Evolutionary conservation across 176 grass and related monocot species (phyloP), one percentile per base, ranked within the genome.

Genomic region (Eleusine coracana): DNA sequence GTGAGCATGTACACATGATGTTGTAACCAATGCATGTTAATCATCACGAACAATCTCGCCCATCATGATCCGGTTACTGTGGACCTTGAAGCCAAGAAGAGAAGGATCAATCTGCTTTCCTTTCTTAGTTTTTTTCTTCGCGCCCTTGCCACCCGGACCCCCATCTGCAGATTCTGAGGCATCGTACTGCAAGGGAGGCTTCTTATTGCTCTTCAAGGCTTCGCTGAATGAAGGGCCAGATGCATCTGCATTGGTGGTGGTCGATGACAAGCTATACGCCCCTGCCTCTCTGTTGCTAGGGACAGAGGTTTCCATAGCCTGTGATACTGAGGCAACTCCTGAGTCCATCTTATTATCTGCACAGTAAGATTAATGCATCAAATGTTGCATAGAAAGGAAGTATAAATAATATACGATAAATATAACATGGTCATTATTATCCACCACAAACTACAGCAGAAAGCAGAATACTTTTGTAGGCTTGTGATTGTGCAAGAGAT

Each of bases 41-140:
- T 99, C 97, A 50, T 96, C 93, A 13, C 97, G 91, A 62, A 96
- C 89, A 73, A 99, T 99, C 89, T 99, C 93, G 10, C 97, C 97
- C 97, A 96, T 99, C 93, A 99, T 89, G 66, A 96, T 96, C 73
- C 97, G 89, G 78, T 99, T 99, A 73, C 97, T 99, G 80, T 99
- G 97, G 83, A 99, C 91, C 76, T 99, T 99, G 86, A 99, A 99
- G 39, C 97, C 97, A 6, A 99, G 86, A 76, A 99, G 97, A 38
- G 97, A 95, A 11, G 97, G 97, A 79, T 99, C 97, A 16, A 99
- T 99, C 74, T 99, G 97, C 48, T 91, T 92, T 66, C 97, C 97
- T 86, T 96, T 99, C 89, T 99, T 99, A 4, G 89, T 62, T 81
- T 96, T 96, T 89, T 94, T 96, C 91, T 96, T 99, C 2, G 61